Evolutionary conservation across 2,329 filamentous ascomycete genomes (phyloP).

Genomic region (Aspergillus clavatus): DNA sequence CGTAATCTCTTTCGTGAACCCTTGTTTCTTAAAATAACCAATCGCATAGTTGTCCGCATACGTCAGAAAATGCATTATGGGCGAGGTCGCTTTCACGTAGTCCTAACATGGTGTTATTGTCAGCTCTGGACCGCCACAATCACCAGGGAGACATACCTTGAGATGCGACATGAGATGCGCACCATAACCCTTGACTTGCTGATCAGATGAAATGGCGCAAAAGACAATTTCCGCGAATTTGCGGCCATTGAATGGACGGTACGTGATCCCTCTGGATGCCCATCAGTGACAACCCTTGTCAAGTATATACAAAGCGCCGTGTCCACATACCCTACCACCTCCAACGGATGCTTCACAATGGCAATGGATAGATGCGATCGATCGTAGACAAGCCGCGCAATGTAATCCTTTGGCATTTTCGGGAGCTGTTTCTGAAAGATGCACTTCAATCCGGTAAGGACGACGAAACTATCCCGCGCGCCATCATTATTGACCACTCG

Average conservation of each 20-base stretch:
- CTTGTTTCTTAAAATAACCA: constrained; percentile 98
- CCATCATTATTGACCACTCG: constrained; percentile 97
- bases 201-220: constrained; percentile 93
- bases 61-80: constrained; percentile 97
- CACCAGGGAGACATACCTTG: constrained; percentile 52
- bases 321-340: constrained; percentile 65
- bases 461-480: constrained; percentile 80
- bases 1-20: constrained; percentile 97
- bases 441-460: constrained; percentile 91
- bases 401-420: constrained; percentile 99
- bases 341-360: constrained; percentile 92
- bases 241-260: constrained; percentile 85
- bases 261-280: constrained; percentile 75
- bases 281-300: constrained; percentile 14
- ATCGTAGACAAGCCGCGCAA: constrained; percentile 94
- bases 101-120: constrained; percentile 44
- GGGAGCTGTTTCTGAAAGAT: constrained; percentile 98
- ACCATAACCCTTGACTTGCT: constrained; percentile 98
- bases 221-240: constrained; percentile 98
- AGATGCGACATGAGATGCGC: constrained; percentile 97
- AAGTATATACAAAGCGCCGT: neutral
- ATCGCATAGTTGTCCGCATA: constrained; percentile 99
- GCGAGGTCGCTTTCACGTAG: constrained; percentile 93
- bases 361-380: constrained; percentile 93
- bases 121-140: neutral